Evolutionary conservation across 2,329 filamentous ascomycete species (phyloP).

Genomic region (Ophidiomyces ophidiicola): DNA sequence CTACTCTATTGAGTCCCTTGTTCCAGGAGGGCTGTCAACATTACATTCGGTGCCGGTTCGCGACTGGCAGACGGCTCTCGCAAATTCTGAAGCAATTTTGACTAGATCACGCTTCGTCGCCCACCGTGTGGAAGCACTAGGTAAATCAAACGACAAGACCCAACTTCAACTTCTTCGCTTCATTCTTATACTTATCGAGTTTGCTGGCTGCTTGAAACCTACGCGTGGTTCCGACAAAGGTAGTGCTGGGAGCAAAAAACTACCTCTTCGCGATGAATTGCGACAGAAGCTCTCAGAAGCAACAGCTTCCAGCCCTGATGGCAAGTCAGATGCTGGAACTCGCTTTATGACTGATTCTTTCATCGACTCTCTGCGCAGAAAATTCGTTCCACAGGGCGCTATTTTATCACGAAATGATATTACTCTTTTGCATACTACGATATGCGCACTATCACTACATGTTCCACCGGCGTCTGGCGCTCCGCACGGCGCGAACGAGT

Average conservation of each 20-base stretch:
- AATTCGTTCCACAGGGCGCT: slow-evolving; percentile 30
- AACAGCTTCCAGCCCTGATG: slow-evolving; percentile 16
- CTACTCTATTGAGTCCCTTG: slow-evolving; percentile 34
- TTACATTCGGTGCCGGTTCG: slow-evolving; percentile 33
- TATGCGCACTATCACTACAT: slow-evolving; percentile 36
- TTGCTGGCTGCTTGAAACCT: slow-evolving; percentile 27
- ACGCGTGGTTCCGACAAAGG: slow-evolving; percentile 18
- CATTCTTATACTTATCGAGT: slow-evolving; percentile 35
- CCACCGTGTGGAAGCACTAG: slow-evolving; percentile 30
- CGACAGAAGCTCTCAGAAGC: slow-evolving; percentile 27
- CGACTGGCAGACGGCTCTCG: slow-evolving; percentile 33
- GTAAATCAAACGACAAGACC: slow-evolving; percentile 29
- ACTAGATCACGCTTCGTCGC: slow-evolving; percentile 36
- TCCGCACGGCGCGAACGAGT: slow-evolving; percentile 28
- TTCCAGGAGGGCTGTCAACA: slow-evolving; percentile 32
- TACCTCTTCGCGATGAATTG: slow-evolving; percentile 31
- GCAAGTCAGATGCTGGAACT: no score
- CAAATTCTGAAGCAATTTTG: slow-evolving; percentile 25
- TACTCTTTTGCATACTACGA: slow-evolving; percentile 35
- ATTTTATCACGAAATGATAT: slow-evolving; percentile 29
- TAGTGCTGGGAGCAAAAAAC: slow-evolving; percentile 29
- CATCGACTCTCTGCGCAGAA: slow-evolving; percentile 31
- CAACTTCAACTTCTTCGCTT: slow-evolving; percentile 35
- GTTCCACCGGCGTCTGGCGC: slow-evolving; percentile 32
- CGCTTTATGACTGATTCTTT: slow-evolving; percentile 31